Evolutionary conservation across 2,329 filamentous ascomycete species (phyloP), one percentile per base, ranked within the genome.

Genomic region (Cytospora mali): DNA sequence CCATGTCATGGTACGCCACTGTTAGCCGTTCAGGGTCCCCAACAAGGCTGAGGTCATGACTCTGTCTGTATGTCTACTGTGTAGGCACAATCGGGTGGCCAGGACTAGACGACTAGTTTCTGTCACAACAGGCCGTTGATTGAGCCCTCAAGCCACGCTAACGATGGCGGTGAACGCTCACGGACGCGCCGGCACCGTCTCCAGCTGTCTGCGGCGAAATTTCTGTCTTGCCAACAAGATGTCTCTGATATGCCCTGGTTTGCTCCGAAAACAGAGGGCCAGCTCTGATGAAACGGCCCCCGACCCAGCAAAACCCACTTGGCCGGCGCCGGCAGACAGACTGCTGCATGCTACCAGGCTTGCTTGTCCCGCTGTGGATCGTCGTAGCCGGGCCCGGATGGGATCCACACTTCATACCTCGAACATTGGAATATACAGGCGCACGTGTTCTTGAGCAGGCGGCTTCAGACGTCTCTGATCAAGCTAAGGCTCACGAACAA

Each of bases 331-430:
- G 57, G 53, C 14, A 35, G 25, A 48, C 42, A 58, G 28, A 54
- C 58, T 52, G 51, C 50, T 53, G 50, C 58, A 60, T 48, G 35
- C 35, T 60, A 35, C 16, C 57, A 60, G 25, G 16, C 23, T n/a
- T 59, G 57, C 49, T 59, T 59, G 31, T 60, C 51, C 58, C 58
- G 58, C 58, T 60, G 58, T 60, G 58, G 58, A 39, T 33, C 50
- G 23, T n/a, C n/a, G n/a, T n/a, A 33, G 48, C 33, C n/a, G n/a
- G 58, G 50, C 58, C 58, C 50, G 50, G 58, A 60, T 29, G 50
- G 49, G 58, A 54, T 48, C 58, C 58, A 60, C 53, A 60, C 53
- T 48, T 13, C 42, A 23, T 46, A 46, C 42, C n/a, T 23, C 58
- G 58, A 60, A 48, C 11, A 28, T 54, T 25, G 33, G n/a, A 28